Base-by-base conservation (phyloP, 1,284 basidiomycete species). In the Cystobasidium pallidum region DNA sequence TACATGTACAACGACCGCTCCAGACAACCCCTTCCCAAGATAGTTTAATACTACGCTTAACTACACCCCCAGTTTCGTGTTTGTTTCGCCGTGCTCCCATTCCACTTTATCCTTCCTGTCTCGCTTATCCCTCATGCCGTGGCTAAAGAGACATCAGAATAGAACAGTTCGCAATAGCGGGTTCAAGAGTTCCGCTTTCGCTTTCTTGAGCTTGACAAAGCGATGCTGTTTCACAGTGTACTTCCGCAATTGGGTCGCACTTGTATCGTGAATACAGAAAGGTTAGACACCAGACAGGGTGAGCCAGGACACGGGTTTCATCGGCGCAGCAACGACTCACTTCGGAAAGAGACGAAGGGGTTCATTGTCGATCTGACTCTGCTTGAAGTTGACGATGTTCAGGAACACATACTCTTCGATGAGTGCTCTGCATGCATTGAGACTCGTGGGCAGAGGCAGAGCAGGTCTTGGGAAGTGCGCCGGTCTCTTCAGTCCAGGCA, bases 381-480 rank as follows among this genome's bases (percentile, higher is more conserved):
- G 26, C 55, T 58, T 58, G 41, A 58, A 58, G 66, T 68, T 55
- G 15, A 47, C 43, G 26, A 68, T 68, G 43, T 68, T 68, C 30
- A 68, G 8, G 43, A 58, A 59, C 39, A 68, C 39, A 19, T 68
- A 68, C 30, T 47, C 45, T 43, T 68, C 47, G 36, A 68, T 52
- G 24, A 68, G 54, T n/a, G 21, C 26, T 28, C 26, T 59, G 66
- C 66, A 68, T 6, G 11, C 66, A 2, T 32, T 68, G 39, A 59
- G 24, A 30, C 54, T 58, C 7, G 66, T 68, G 3, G 66, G 66
- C 13, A 68, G 34, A 26, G 54, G 36, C 11, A 59, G 55, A 19
- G 55, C 36, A 26, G 8, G 21, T 10, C 6, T 19, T 30, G 66
- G 66, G 43, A 45, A 68, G 21, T 59, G 55, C 13, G 52, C 30